Evolutionary conservation across 192 early-diverging fungal species (phyloP), one percentile per base, ranked within the genome.

Genomic region (Coemansia sp.): DNA sequence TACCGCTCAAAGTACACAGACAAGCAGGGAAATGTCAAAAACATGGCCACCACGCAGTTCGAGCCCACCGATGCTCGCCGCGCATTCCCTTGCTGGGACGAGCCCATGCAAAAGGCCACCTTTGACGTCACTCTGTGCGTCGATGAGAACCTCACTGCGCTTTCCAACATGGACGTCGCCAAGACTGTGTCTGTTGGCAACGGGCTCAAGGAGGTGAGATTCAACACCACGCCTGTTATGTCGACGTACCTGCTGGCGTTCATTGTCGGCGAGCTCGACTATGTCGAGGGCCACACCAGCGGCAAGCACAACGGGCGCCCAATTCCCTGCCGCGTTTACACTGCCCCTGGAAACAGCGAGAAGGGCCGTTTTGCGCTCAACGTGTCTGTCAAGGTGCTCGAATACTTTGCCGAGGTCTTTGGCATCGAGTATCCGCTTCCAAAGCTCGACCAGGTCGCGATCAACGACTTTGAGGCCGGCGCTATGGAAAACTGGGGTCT

Each of bases 401-500:
- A 97, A 63, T 96, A 57, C 66, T 92, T 93, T 84, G 89, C 91
- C 33, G 86, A 94, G 59, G 88, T 90, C 61, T 98, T 96, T 78
- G 90, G 87, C 17, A 88, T 91, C 48, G 87, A 89, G 4, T 97
- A 98, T 71, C 93, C 95, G n/a, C 82, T 98, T 25, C 93, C 95
- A 51, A 95, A 96, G 84, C 77, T 93, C 33, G 91, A 93, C 69
- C 85, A 92, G 73, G 84, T 98, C 30, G 94, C 94, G 42, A 93
- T 98, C 68, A 94, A 92, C 40, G 94, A 96, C 71, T 97, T 97
- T 82, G 89, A 88, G 58, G 89, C 90, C 22, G 91, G 92, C 42
- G 89, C 89, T 38, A 96, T 98, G 96, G 94, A 96, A 82, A 98
- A 98, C 85, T 98, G 96, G 96, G 96, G 96, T 63, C 80, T 97